Conservation (phyloP, 116 monocot genomes). For the Iris pallida region DNA sequence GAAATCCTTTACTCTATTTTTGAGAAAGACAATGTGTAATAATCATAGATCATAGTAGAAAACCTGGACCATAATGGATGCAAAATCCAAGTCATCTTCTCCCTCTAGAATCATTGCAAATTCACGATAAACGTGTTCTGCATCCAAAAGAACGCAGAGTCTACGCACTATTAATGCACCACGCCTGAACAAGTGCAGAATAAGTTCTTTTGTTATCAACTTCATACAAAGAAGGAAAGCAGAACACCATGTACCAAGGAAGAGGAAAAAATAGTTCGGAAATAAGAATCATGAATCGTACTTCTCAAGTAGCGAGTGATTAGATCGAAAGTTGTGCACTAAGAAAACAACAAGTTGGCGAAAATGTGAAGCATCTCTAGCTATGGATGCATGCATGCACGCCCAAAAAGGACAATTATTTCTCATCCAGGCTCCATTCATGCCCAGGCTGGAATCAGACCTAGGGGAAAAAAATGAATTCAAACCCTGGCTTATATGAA, state of each 20-base stretch:
- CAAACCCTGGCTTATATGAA: no score
- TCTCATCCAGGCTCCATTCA: no score
- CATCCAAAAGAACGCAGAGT: slow-evolving; percentile 75
- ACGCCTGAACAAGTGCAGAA: slow-evolving; percentile 39
- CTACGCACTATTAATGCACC: slow-evolving; percentile 73
- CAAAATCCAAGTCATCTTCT: slow-evolving; percentile 70
- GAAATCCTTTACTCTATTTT: no score
- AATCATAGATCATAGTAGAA: no score
- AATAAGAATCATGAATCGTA: no score
- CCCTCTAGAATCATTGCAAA: slow-evolving; percentile 65
- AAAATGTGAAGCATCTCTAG: slow-evolving; percentile 61
- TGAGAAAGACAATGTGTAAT: no score
- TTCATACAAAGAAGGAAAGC: neutral
- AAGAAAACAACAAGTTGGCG: slow-evolving; percentile 47
- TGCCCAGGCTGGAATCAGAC: no score
- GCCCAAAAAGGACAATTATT: no score
- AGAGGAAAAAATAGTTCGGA: neutral
- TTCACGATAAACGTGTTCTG: slow-evolving; percentile 67
- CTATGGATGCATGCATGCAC: slow-evolving; percentile 82
- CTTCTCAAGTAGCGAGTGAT: no score
- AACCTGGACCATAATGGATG: slow-evolving; percentile 82
- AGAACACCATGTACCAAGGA: neutral
- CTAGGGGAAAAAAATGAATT: no score
- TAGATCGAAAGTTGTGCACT: slow-evolving; percentile 46
- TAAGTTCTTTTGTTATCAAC: neutral